phyloP scores from a whole-genome alignment of 257 asterid genomes.

The Nicotiana benthamiana region DNA sequence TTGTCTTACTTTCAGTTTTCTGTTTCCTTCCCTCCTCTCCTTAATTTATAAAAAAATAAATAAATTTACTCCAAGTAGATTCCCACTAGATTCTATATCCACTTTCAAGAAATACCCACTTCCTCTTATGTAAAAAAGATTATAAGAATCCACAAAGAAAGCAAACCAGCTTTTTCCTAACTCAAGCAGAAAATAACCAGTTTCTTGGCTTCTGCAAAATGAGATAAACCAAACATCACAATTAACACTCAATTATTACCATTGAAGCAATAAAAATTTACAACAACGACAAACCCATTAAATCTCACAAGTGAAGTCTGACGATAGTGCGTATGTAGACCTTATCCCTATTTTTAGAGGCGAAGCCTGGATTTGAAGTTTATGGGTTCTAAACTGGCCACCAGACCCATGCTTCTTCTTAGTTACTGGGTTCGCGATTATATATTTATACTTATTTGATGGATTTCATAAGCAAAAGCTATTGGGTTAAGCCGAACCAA shows the following conservation, averaged over 20 bases:
- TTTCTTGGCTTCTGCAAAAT: slow-evolving; percentile 19
- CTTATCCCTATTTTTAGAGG: too few relatives aligned
- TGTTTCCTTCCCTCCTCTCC: slow-evolving; percentile 16
- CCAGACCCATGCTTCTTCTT: too few relatives aligned
- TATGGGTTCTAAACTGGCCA: too few relatives aligned
- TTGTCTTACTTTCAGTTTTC: slow-evolving; percentile 13
- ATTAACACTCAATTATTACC: neutral
- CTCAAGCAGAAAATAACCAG: slow-evolving; percentile 19
- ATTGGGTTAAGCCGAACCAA: too few relatives aligned
- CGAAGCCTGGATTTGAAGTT: too few relatives aligned
- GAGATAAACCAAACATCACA: slow-evolving; percentile 6
- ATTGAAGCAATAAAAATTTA: neutral
- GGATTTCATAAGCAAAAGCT: too few relatives aligned
- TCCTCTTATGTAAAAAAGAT: slow-evolving; percentile 10
- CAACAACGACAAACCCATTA: too few relatives aligned
- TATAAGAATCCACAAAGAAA: slow-evolving; percentile 10
- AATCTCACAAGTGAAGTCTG: too few relatives aligned
- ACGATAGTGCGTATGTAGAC: too few relatives aligned
- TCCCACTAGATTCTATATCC: slow-evolving; percentile 18
- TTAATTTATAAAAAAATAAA: slow-evolving; percentile 7
- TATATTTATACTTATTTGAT: too few relatives aligned
- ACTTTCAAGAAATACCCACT: slow-evolving; percentile 20
- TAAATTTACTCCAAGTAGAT: neutral
- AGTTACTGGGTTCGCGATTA: too few relatives aligned
- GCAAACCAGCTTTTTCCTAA: slow-evolving; percentile 6